A percentile compares a stretch with the other conserved stretches of the same genome.
These are phyloP conservation scores for Eimeria brunetti DNA, from an alignment of 169 alveolate species.

Conservation along the genomic window DNA sequence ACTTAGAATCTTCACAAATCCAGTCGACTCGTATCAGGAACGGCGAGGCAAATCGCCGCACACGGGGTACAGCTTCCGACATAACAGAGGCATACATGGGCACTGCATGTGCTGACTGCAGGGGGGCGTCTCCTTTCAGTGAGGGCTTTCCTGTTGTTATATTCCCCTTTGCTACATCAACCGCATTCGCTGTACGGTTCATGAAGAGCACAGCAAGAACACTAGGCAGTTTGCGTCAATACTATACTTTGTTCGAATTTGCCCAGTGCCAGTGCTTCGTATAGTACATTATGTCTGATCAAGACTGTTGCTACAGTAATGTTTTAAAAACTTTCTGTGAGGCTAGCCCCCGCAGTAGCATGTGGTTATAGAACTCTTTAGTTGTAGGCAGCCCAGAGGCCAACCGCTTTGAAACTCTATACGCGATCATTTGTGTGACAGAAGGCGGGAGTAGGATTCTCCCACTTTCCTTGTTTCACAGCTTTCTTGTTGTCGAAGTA, in stretches of 20 bases:
- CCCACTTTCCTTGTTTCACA: background rate
- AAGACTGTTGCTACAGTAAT: background rate
- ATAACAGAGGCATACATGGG: slow-evolving; percentile 5
- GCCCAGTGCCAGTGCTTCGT: background rate
- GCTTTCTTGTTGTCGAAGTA: background rate
- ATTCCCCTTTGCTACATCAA: background rate
- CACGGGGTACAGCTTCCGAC: slow-evolving; percentile 32
- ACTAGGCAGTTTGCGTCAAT: background rate
- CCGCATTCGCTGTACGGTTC: background rate
- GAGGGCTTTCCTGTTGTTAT: background rate
- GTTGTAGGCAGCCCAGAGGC: background rate
- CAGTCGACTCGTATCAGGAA: slow-evolving; percentile 13
- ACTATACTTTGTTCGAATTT: background rate
- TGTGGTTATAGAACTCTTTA: background rate
- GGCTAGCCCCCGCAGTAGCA: background rate
- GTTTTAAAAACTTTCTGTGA: background rate
- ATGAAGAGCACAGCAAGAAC: background rate
- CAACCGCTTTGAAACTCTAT: background rate
- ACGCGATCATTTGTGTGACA: background rate
- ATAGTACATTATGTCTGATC: background rate
- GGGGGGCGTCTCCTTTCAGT: background rate
- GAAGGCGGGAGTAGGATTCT: background rate
- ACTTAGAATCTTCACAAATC: background rate
- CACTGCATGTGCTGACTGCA: background rate
- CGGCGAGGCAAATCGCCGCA: background rate